Percentiles rank a stretch among this genome's conserved stretches.
These are phyloP conservation scores for Metarhizium guizhouense DNA, from an alignment of 2,329 filamentous ascomycete genomes.

Conservation along the genomic window DNA sequence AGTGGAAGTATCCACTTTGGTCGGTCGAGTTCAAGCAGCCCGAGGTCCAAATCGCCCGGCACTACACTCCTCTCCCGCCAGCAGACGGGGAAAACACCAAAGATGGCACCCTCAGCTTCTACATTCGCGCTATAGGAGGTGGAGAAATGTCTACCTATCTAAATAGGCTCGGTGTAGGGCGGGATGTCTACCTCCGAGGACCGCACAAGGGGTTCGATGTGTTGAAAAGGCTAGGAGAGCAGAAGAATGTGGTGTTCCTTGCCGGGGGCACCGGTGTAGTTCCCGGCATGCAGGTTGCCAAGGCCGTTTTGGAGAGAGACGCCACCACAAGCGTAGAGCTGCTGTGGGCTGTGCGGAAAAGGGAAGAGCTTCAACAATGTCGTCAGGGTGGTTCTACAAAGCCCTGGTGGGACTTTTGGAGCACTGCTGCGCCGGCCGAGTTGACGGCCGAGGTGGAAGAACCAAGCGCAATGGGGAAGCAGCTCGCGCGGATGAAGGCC, in stretches of 20 bases:
- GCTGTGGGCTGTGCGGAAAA: conserved; percentile 68
- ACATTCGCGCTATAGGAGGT: conserved; percentile 67
- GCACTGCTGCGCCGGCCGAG: conserved; percentile 9
- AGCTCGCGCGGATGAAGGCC: conserved; percentile 54
- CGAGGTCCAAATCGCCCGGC: conserved; percentile 80
- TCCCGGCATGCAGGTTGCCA: conserved; percentile 73
- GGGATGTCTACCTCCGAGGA: conserved; percentile 66
- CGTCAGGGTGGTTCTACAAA: background rate
- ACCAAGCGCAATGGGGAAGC: conserved; percentile 45
- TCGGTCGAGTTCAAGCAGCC: conserved; percentile 92
- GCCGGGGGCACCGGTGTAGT: conserved; percentile 91
- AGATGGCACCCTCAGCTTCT: conserved; percentile 52
- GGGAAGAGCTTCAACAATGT: conserved; percentile 38
- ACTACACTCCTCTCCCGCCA: conserved; percentile 81
- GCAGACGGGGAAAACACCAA: conserved; percentile 16
- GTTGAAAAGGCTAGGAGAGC: conserved; percentile 18
- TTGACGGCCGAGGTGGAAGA: conserved; percentile 13
- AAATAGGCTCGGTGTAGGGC: conserved; percentile 51
- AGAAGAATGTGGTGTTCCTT: conserved; percentile 61
- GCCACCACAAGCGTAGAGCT: conserved; percentile 47
- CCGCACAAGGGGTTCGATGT: conserved; percentile 62
- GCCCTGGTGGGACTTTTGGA: conserved; percentile 18
- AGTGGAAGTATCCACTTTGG: conserved; percentile 56
- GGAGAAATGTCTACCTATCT: conserved; percentile 86
- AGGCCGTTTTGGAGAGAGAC: conserved; percentile 43